Percentiles rank a stretch among this genome's conserved stretches.
Conservation (phyloP, 1,284 basidiomycete genomes). For the Sporisorium exsertum region DNA sequence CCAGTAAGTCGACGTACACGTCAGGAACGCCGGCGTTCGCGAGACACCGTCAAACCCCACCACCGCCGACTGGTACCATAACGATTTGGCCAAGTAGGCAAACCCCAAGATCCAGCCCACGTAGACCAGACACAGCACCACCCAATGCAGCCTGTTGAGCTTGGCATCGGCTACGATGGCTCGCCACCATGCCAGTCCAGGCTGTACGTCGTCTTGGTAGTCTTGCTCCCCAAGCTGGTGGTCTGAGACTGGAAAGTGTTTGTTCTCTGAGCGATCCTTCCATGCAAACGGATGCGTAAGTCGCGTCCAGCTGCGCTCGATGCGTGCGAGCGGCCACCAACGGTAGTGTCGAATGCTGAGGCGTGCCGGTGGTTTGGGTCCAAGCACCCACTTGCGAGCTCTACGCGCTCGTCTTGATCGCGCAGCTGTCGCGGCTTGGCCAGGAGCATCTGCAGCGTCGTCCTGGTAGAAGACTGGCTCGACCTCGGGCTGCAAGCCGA, state of each 20-base stretch:
- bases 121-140: slow-evolving; percentile 43
- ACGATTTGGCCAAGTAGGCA: slow-evolving; percentile 43
- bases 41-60: slow-evolving; percentile 16
- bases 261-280: slow-evolving; percentile 47
- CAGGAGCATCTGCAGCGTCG: background rate
- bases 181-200: slow-evolving; percentile 28
- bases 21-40: slow-evolving; percentile 38
- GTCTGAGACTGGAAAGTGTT: slow-evolving; percentile 1
- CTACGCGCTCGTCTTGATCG: slow-evolving; percentile 1
- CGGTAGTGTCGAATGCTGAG: slow-evolving; percentile 54
- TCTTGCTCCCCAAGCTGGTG: slow-evolving; percentile 2
- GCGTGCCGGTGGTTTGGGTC: slow-evolving; percentile 36
- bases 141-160: slow-evolving; percentile 59
- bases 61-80: slow-evolving; percentile 59
- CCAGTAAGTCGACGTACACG: slow-evolving; percentile 68
- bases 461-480: slow-evolving; percentile 24
- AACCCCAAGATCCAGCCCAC: slow-evolving; percentile 63
- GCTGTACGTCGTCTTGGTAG: slow-evolving; percentile 11
- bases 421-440: background rate
- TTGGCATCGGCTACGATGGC: slow-evolving; percentile 33
- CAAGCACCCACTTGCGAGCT: slow-evolving; percentile 28
- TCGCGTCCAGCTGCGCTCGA: slow-evolving; percentile 51
- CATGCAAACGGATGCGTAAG: slow-evolving; percentile 49
- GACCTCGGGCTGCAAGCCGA: slow-evolving; percentile 21
- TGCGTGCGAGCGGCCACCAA: slow-evolving; percentile 61